phyloP scores from a whole-genome alignment of 1,139 yeast species.

The Sugiyamaella neomexicana region DNA sequence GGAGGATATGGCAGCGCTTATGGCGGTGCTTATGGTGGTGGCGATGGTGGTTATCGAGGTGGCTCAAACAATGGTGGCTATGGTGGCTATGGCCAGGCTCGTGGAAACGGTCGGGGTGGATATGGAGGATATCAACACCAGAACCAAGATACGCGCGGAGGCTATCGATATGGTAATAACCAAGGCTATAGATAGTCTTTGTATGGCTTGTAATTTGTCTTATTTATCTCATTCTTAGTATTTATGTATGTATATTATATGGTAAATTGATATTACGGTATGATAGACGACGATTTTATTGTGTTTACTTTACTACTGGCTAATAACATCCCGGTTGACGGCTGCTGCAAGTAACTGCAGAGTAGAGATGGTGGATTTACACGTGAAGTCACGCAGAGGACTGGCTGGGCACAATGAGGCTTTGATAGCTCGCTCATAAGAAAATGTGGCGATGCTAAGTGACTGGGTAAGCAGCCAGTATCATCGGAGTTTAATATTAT shows the following conservation, averaged over 20 bases:
- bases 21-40: constrained; percentile 10
- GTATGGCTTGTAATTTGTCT: too few species aligned
- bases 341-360: neutral
- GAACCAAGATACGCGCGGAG: constrained; percentile 4
- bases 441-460: neutral
- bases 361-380: neutral
- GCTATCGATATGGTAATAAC: constrained; percentile 17
- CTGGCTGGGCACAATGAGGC: neutral
- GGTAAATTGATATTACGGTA: constrained; percentile 10
- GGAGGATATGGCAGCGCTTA: constrained; percentile 1
- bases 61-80: constrained; percentile 21
- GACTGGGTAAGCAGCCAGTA: too few species aligned
- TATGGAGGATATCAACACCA: constrained; percentile 19
- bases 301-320: too few species aligned
- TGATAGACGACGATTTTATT: too few species aligned
- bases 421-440: neutral
- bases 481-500: too few species aligned
- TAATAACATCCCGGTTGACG: too few species aligned
- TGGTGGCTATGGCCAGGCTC: constrained; percentile 7
- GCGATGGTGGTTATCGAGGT: constrained; percentile 18
- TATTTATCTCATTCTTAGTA: too few species aligned
- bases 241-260: neutral
- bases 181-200: constrained; percentile 6
- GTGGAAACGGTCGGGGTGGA: constrained; percentile 13
- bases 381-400: neutral